Percentiles rank a stretch among this genome's conserved stretches.
phyloP scores from a whole-genome alignment of 805 yeast species.

The Ogataea kodamae region DNA sequence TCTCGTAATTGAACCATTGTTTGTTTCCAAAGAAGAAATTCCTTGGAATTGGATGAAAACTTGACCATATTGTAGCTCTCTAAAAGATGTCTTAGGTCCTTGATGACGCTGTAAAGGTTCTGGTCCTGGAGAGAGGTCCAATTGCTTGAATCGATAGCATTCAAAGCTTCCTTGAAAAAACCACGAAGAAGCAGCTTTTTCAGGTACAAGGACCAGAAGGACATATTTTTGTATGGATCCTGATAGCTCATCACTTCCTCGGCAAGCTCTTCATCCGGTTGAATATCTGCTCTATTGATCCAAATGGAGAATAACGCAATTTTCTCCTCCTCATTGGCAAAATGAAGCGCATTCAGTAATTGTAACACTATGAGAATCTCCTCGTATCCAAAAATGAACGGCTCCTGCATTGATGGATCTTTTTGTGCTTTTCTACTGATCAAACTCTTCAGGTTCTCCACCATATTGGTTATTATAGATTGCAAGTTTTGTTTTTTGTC shows the following conservation, averaged over 20 bases:
- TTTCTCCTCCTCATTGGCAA: slow-evolving; percentile 39
- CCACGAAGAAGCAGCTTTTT: slow-evolving; percentile 61
- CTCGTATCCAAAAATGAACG: slow-evolving; percentile 29
- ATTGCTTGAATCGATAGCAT: slow-evolving; percentile 43
- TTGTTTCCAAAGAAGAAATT: slow-evolving; percentile 49
- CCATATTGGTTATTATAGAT: slow-evolving; percentile 21
- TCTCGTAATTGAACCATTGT: slow-evolving; percentile 50
- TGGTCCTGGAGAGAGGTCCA: slow-evolving; percentile 37
- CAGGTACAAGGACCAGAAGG: slow-evolving; percentile 61
- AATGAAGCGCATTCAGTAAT: slow-evolving; percentile 53
- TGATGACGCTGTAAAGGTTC: slow-evolving; percentile 36
- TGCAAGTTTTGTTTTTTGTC: slow-evolving; percentile 38
- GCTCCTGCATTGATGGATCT: slow-evolving; percentile 17
- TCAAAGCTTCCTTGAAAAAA: slow-evolving; percentile 50
- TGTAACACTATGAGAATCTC: slow-evolving; percentile 52
- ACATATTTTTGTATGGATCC: slow-evolving; percentile 44
- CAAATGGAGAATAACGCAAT: slow-evolving; percentile 51
- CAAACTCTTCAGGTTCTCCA: slow-evolving; percentile 32
- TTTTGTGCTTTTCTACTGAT: slow-evolving; percentile 28
- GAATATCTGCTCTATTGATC: slow-evolving; percentile 68
- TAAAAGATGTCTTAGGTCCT: slow-evolving; percentile 40
- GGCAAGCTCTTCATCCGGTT: slow-evolving; percentile 52
- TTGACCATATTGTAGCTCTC: slow-evolving; percentile 36
- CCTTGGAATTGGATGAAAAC: slow-evolving; percentile 37
- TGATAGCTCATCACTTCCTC: slow-evolving; percentile 42